Evolutionary conservation across 169 alveolate genomes (phyloP), one percentile per base, ranked within the genome.

Genomic region (Nephromyces sp.): DNA sequence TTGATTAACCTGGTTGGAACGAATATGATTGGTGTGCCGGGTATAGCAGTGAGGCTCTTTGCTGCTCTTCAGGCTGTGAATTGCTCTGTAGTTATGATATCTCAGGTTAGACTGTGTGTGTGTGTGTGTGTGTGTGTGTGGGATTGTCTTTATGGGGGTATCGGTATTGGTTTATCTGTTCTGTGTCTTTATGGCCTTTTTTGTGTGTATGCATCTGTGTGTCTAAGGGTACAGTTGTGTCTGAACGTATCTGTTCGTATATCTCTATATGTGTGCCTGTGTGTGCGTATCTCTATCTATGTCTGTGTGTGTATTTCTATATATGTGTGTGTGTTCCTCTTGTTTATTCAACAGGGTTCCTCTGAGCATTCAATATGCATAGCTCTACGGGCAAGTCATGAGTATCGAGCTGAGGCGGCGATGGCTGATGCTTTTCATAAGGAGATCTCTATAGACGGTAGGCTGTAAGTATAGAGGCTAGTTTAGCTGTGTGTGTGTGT

Each of bases 61-160:
- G 5, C 71, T 27, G 71, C 71, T n/a, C 28, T 65, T 8, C 2
- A 65, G 5, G 33, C 22, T 24, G 71, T 2, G 2, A 2, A 5
- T 8, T 65, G 71, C 6, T 65, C 71, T 30, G 71, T 65, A 30
- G 71, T 65, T 8, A 25, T 65, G 66, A 65, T 65, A 27, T 65
- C 71, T 5, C 71, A 65, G 66, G 71, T 65, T n/a, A 5, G 71
- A 30, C 43, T 15, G 29, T 62, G 43, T 8, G 15, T 21, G 43
- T 21, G 66, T 62, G 68, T 32, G 2, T 65, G 71, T 30, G 33
- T 43, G 71, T 27, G 8, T 32, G 68, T 3, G 22, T n/a, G n/a
- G 15, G 15, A 15, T 15, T 43, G 15, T 43, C 57, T 43, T 15
- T 43, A n/a, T 15, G 57, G 15, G n/a, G n/a, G n/a, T n/a, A n/a